These are phyloP conservation scores for Fusarium oxysporum DNA, from an alignment of 2,329 filamentous ascomycete genomes.

Conservation along the genomic window DNA sequence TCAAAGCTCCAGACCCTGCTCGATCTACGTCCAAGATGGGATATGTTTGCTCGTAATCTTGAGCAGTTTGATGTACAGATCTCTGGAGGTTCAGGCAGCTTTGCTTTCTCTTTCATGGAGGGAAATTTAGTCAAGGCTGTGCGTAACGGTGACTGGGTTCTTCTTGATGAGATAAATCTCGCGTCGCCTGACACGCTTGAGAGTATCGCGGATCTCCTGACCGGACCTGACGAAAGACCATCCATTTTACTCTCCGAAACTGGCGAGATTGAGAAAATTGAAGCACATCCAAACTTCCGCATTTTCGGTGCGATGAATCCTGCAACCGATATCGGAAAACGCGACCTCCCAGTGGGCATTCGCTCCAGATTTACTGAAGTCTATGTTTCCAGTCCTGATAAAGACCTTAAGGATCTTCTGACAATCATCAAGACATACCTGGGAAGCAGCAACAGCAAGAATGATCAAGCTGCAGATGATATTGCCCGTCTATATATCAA, in stretches of 20 bases:
- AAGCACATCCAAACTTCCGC: conserved; percentile 91
- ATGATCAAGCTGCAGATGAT: conserved; percentile 80
- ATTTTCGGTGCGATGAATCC: conserved; percentile 99
- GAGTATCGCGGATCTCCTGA: conserved; percentile 88
- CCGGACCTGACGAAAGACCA: conserved; percentile 76
- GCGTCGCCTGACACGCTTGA: conserved; percentile 95
- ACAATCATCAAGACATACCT: conserved; percentile 91
- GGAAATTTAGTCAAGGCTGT: conserved; percentile 97
- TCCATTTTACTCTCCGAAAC: conserved; percentile 93
- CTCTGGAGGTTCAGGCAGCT: conserved; percentile 76
- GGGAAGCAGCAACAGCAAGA: conserved; percentile 75
- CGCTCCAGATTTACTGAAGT: conserved; percentile 95
- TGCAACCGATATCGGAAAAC: conserved; percentile 95
- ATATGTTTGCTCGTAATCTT: conserved; percentile 78
- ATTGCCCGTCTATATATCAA: conserved; percentile 89
- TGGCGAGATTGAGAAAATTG: conserved; percentile 89
- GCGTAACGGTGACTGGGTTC: conserved; percentile 94
- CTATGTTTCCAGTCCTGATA: conserved; percentile 92
- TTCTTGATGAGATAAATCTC: conserved; percentile 97
- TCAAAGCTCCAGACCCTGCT: conserved; percentile 74
- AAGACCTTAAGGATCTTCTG: conserved; percentile 85
- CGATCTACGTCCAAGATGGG: conserved; percentile 77
- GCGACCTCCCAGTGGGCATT: conserved; percentile 89
- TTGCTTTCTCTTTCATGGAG: conserved; percentile 96
- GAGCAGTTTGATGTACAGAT: conserved; percentile 85